Evolutionary conservation across 352 stramenopile species (phyloP).

Genomic region (Pythium utonaiense): DNA sequence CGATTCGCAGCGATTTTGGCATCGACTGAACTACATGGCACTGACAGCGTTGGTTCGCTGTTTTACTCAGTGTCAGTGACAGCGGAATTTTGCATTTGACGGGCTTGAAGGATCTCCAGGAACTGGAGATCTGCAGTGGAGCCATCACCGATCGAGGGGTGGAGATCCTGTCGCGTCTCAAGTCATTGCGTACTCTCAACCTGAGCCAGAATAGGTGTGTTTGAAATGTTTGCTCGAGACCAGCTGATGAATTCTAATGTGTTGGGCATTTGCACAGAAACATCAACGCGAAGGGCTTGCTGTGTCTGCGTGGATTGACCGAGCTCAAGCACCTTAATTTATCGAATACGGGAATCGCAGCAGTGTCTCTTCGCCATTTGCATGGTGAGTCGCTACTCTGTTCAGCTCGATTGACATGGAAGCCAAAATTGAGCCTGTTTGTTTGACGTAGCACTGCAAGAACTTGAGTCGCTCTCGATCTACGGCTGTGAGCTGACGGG

Average conservation of each 20-base stretch:
- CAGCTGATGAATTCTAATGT: no score
- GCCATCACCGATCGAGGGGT: constrained; percentile 68
- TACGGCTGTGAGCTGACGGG: constrained; percentile 23
- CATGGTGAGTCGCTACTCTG: constrained; percentile 36
- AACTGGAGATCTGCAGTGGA: constrained; percentile 65
- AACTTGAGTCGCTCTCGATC: constrained; percentile 28
- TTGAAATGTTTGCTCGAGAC: neutral
- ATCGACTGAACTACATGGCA: no score
- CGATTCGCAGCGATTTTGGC: neutral
- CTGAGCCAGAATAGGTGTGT: constrained; percentile 73
- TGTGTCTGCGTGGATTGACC: constrained; percentile 53
- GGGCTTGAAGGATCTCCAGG: constrained; percentile 42
- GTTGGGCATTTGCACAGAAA: constrained; percentile 33
- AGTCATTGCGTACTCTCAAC: constrained; percentile 68
- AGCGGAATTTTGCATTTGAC: constrained; percentile 64
- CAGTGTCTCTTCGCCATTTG: constrained; percentile 62
- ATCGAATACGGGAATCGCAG: constrained; percentile 69
- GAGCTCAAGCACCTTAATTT: constrained; percentile 67
- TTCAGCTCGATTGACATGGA: neutral
- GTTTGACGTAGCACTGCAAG: constrained; percentile 18
- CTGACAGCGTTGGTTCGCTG: no score
- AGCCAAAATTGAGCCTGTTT: no score
- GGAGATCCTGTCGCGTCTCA: constrained; percentile 72
- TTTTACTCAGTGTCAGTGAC: constrained; percentile 48
- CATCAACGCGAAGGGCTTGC: constrained; percentile 64